phyloP scores from a whole-genome alignment of 257 asterid species.

The Solanum habrochaites region DNA sequence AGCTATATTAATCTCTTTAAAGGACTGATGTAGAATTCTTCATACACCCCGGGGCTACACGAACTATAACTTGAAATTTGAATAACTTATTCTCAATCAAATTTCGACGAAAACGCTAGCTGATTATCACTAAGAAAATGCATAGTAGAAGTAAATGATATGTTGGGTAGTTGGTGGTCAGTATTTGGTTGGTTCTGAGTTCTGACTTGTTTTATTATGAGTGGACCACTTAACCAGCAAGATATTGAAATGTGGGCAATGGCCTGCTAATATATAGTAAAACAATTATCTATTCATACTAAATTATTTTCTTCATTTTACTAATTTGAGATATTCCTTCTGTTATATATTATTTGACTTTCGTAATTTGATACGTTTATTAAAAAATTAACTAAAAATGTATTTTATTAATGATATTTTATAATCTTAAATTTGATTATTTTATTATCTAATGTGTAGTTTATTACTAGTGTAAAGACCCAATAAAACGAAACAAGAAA shows the following conservation, averaged over 20 bases:
- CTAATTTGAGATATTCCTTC: background rate
- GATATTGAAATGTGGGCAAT: background rate
- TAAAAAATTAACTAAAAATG: too few relatives aligned
- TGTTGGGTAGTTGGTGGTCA: background rate
- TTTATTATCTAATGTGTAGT: too few relatives aligned
- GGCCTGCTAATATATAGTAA: background rate
- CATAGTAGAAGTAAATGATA: background rate
- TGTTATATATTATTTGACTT: too few relatives aligned
- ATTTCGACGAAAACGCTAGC: background rate
- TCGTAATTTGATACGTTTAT: too few relatives aligned
- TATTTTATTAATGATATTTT: too few relatives aligned
- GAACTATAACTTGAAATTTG: too few relatives aligned
- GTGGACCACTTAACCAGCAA: background rate
- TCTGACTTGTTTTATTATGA: background rate
- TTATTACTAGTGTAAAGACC: too few relatives aligned
- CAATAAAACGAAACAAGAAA: too few relatives aligned
- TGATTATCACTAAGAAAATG: background rate
- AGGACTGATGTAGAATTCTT: background rate
- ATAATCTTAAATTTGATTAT: too few relatives aligned
- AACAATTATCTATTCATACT: background rate
- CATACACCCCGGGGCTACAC: background rate
- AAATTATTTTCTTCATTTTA: background rate
- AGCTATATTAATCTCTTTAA: background rate
- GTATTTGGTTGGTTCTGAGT: background rate
- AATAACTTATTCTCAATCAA: too few relatives aligned